Conservation (phyloP, 768 basidiomycete genomes). For the Clitopilus hobsonii region DNA sequence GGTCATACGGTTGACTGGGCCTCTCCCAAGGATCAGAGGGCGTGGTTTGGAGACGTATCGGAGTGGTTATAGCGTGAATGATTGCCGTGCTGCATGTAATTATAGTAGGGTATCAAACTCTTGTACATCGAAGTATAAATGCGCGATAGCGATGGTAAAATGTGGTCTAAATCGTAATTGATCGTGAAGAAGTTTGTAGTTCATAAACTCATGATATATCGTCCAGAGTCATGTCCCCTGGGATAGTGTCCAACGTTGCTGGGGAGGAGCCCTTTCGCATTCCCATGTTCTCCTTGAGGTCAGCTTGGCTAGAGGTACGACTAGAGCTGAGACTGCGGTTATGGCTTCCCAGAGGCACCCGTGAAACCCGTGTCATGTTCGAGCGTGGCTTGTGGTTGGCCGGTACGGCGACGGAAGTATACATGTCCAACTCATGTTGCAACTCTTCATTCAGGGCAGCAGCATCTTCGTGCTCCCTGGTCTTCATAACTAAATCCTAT, state of each 20-base stretch:
- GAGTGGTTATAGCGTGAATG: constrained; percentile 22
- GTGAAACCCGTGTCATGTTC: constrained; percentile 43
- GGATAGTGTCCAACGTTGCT: constrained; percentile 24
- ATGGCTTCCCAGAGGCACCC: constrained; percentile 42
- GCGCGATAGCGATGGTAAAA: neutral
- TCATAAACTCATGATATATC: constrained; percentile 24
- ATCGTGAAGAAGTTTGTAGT: neutral
- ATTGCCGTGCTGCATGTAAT: neutral
- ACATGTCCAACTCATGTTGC: constrained; percentile 51
- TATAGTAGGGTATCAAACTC: too few relatives aligned
- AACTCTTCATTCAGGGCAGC: constrained; percentile 40
- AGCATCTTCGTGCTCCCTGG: constrained; percentile 45
- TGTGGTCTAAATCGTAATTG: neutral
- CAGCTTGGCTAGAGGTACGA: neutral
- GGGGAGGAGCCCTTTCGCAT: neutral
- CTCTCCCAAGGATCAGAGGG: constrained; percentile 48
- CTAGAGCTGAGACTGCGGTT: constrained; percentile 31
- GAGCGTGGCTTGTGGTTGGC: constrained; percentile 49
- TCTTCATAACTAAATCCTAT: constrained; percentile 47
- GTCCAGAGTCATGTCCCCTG: constrained; percentile 50
- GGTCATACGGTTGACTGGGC: constrained; percentile 58
- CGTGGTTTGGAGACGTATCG: constrained; percentile 53
- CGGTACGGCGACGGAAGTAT: constrained; percentile 52
- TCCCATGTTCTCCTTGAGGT: neutral
- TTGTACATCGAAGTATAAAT: neutral